These are phyloP conservation scores for Neurospora intermedia DNA, from an alignment of 495 filamentous ascomycete genomes.

Conservation along the genomic window DNA sequence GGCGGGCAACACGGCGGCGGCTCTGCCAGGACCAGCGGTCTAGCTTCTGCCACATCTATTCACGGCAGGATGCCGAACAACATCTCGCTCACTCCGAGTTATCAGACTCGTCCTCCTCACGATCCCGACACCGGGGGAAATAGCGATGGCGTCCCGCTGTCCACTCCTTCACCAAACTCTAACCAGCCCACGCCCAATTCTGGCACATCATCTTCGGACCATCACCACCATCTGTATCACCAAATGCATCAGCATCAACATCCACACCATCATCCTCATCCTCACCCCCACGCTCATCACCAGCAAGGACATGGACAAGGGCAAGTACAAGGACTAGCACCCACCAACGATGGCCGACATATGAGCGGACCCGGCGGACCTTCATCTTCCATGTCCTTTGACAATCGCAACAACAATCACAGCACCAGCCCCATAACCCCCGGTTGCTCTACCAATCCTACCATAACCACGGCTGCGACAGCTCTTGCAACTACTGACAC, in stretches of 20 bases:
- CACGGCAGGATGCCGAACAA: conserved; percentile 23
- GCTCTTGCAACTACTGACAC: neutral
- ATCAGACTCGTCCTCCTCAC: conserved; percentile 1
- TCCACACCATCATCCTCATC: conserved; percentile 37
- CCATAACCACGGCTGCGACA: neutral
- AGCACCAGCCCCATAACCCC: neutral
- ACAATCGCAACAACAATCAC: neutral
- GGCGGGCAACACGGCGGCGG: conserved; percentile 18
- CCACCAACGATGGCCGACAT: conserved; percentile 13
- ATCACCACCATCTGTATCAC: conserved; percentile 17
- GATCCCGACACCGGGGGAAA: conserved; percentile 12
- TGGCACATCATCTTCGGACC: conserved; percentile 33
- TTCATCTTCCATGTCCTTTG: neutral
- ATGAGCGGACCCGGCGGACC: conserved; percentile 11
- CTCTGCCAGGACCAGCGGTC: neutral
- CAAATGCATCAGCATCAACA: conserved; percentile 18
- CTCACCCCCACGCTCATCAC: conserved; percentile 12
- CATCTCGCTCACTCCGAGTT: conserved; percentile 9
- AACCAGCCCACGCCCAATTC: conserved; percentile 43
- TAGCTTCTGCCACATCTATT: conserved; percentile 12
- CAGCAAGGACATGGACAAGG: conserved; percentile 17
- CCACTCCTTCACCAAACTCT: conserved; percentile 27
- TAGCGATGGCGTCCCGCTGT: conserved; percentile 30
- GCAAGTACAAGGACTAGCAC: conserved; percentile 22
- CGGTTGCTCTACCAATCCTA: neutral